A percentile compares a stretch with the other conserved stretches of the same genome.
Conservation (phyloP, 73 alveolate genomes). For the Stentor coeruleus region DNA sequence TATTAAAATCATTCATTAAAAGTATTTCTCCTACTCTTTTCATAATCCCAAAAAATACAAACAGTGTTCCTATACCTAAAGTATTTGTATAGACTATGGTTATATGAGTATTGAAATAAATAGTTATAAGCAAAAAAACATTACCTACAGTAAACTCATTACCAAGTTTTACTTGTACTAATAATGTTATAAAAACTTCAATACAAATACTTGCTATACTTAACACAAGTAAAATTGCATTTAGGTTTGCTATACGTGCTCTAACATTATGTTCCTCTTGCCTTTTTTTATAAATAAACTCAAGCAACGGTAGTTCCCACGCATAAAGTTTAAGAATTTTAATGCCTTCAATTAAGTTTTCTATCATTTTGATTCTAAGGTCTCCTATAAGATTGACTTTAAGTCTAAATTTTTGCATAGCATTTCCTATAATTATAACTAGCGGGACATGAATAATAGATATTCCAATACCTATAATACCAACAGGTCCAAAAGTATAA, state of each 20-base stretch:
- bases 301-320: conserved; percentile 33
- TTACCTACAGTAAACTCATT: neutral
- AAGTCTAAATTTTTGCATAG: neutral
- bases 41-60: neutral
- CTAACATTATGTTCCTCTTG: no score
- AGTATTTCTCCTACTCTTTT: neutral
- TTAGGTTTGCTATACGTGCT: no score
- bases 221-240: no score
- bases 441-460: neutral
- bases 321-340: conserved; percentile 42
- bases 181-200: no score
- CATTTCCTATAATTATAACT: neutral
- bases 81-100: neutral
- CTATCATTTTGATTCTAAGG: conserved; percentile 30
- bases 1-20: neutral
- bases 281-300: neutral
- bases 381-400: conserved; percentile 21
- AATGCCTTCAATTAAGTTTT: conserved; percentile 46
- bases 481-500: neutral
- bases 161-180: no score
- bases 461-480: neutral
- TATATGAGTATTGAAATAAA: neutral
- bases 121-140: neutral
- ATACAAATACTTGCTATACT: no score
- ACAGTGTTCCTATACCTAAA: neutral